phyloP scores from a whole-genome alignment of 2,329 filamentous ascomycete species.

The Penicillium sp. region DNA sequence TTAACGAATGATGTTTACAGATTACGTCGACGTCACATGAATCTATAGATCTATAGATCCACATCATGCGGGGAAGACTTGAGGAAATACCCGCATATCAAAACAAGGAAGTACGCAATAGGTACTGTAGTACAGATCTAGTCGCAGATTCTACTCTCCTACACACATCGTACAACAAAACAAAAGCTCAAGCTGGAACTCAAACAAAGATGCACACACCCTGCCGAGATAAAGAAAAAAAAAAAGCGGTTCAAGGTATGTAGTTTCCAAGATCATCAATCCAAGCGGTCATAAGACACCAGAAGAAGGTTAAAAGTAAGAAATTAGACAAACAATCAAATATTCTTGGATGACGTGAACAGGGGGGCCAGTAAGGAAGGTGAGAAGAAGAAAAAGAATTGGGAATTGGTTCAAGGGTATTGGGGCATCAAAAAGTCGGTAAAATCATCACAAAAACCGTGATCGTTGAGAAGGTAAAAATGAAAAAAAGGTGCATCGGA shows the following conservation, averaged over 20 bases:
- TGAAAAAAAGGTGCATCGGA: constrained; percentile 18
- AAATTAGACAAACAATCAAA: constrained; percentile 13
- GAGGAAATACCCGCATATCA: not conserved
- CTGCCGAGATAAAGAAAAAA: not conserved
- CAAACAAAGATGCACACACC: not conserved
- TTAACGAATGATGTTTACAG: not conserved
- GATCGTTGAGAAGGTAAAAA: constrained; percentile 14
- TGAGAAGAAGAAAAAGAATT: constrained; percentile 11
- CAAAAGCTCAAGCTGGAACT: not conserved
- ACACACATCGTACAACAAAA: not conserved
- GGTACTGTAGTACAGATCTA: not conserved
- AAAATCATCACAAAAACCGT: constrained; percentile 24
- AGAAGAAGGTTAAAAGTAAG: constrained; percentile 2
- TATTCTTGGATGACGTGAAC: constrained; percentile 18
- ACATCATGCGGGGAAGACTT: not conserved
- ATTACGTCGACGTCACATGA: not conserved
- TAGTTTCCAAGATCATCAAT: constrained; percentile 5
- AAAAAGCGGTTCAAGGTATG: not conserved
- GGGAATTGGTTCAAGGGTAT: constrained; percentile 18
- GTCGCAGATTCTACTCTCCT: not conserved
- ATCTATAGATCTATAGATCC: not conserved
- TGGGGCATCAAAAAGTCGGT: constrained; percentile 27
- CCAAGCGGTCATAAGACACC: constrained; percentile 8
- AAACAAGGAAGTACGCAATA: not conserved
- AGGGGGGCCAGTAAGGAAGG: constrained; percentile 10